Conservation (phyloP, 208 protist genomes). For the Porcisia hertigi region DNA sequence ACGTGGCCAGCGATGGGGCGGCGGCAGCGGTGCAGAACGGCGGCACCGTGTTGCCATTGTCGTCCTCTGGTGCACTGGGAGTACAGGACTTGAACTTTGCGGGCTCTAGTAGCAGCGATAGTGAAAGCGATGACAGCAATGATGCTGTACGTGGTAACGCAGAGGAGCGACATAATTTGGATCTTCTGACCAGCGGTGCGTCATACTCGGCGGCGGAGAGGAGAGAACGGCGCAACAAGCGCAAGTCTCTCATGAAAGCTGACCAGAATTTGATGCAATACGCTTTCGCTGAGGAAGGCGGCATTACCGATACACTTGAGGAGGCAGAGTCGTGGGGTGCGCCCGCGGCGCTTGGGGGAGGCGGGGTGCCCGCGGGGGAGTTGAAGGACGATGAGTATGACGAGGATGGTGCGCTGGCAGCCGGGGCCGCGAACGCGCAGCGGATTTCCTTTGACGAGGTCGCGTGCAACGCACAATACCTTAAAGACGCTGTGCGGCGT, state of each 20-base stretch:
- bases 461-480: constrained; percentile 78
- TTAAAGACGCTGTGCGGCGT: constrained; percentile 78
- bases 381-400: constrained; percentile 30
- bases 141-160: constrained; percentile 20
- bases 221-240: constrained; percentile 30
- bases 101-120: constrained; percentile 29
- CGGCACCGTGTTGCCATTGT: constrained; percentile 2
- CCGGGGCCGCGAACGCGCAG: background rate
- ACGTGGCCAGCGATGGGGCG: constrained; percentile 46
- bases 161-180: constrained; percentile 32
- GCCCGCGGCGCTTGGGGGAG: constrained; percentile 4
- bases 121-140: constrained; percentile 9
- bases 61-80: constrained; percentile 14
- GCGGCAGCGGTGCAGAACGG: constrained; percentile 2
- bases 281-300: constrained; percentile 58
- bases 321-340: constrained; percentile 17
- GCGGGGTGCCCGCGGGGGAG: background rate
- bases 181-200: constrained; percentile 30
- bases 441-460: constrained; percentile 80
- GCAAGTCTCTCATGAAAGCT: constrained; percentile 34
- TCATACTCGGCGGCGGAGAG: constrained; percentile 16
- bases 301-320: constrained; percentile 30
- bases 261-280: constrained; percentile 56
- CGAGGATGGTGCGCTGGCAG: constrained; percentile 27
- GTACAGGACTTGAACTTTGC: constrained; percentile 36